Evolutionary conservation across 768 basidiomycete species (phyloP), one percentile per base, ranked within the genome.

Genomic region (Lactarius hengduanensis): DNA sequence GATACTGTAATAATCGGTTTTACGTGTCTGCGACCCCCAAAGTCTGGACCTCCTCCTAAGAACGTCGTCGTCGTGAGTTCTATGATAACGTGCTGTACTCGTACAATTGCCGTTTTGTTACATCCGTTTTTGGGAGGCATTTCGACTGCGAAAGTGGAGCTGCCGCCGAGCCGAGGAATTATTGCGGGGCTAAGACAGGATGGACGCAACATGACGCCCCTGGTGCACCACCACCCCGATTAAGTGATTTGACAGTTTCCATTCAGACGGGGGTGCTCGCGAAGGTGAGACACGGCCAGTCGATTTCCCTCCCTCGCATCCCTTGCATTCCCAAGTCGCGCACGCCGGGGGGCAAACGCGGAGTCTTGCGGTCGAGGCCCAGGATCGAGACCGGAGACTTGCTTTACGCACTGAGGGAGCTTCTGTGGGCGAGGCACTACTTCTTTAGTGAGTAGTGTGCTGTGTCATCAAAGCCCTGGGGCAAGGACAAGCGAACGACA

Each of bases 351-450:
- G 16, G 41, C 16, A 13, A 26, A 53, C 4, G 50, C 22, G n/a
- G 45, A 22, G 45, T n/a, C n/a, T 47, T 47, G n/a, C 47, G 26
- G 50, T 53, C 50, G 50, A 26, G 50, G 50, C 50, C 5, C 50
- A 53, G 26, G 50, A 22, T 53, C 50, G 50, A 53, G 50, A 26
- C 50, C 50, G 50, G 50, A 11, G 50, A 53, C 50, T 53, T 53
- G 50, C 50, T 28, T 53, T 22, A 26, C 50, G 47, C 43, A 26
- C 50, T 53, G 50, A 15, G 50, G 22, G 26, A 22, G 26, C 22
- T 50, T 50, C 47, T 50, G 47, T 26, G 50, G 26, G 50, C 15
- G 50, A 53, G 22, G 50, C 26, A 53, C 26, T 53, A 28, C 50
- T 53, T 7, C 22, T 26, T 53, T 15, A 53, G 22, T 53, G 50